Conservation (phyloP, 208 protist genomes). For the Trypanosoma cruzi region DNA sequence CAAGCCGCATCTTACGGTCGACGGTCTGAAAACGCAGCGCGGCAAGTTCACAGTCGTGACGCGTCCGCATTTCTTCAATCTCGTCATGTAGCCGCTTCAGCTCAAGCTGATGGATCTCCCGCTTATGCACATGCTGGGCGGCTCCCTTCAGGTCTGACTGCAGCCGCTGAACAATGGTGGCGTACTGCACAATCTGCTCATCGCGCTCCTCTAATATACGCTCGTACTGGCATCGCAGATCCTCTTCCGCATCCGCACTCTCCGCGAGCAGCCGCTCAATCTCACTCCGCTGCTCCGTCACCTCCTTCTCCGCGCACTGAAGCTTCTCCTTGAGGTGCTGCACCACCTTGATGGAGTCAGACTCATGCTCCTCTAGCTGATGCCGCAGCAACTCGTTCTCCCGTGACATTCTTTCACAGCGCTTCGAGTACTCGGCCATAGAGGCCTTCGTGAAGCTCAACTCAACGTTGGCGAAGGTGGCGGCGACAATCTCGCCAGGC, state of each 20-base stretch:
- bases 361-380: slow-evolving; percentile 52
- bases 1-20: slow-evolving; percentile 80
- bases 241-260: slow-evolving; percentile 31
- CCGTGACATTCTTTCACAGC: slow-evolving; percentile 35
- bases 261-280: slow-evolving; percentile 40
- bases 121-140: slow-evolving; percentile 57
- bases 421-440: slow-evolving; percentile 45
- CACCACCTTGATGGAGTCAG: slow-evolving; percentile 60
- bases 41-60: slow-evolving; percentile 66
- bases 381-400: slow-evolving; percentile 56
- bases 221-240: slow-evolving; percentile 47
- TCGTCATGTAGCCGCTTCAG: slow-evolving; percentile 66
- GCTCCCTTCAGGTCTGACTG: slow-evolving; percentile 65
- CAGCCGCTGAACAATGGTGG: slow-evolving; percentile 45
- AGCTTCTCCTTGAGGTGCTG: slow-evolving; percentile 47
- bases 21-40: slow-evolving; percentile 79
- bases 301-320: slow-evolving; percentile 33
- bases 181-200: slow-evolving; percentile 54
- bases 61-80: slow-evolving; percentile 51
- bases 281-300: slow-evolving; percentile 35
- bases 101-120: slow-evolving; percentile 63
- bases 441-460: slow-evolving; percentile 46
- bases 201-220: slow-evolving; percentile 65
- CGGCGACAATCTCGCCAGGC: slow-evolving; percentile 44
- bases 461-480: slow-evolving; percentile 65